phyloP scores from a whole-genome alignment of 2,329 filamentous ascomycete species.

The Xylaria sp. region DNA sequence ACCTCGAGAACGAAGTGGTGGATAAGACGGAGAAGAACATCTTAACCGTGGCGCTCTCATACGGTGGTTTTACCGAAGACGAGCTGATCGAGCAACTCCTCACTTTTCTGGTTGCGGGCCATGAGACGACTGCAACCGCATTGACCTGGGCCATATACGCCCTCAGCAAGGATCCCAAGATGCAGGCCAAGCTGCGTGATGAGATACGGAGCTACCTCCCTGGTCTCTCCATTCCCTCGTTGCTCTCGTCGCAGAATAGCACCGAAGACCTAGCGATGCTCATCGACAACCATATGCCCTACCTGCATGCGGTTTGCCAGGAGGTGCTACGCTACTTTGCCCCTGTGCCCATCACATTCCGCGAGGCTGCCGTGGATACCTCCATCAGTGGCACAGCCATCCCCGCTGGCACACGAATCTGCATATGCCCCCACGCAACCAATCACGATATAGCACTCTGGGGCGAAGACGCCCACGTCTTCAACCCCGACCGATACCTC shows the following conservation, averaged over 20 bases:
- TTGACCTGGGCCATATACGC: conserved; percentile 16
- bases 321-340: conserved; percentile 19
- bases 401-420: conserved; percentile 17
- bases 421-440: conserved; percentile 13
- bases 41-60: conserved; percentile 18
- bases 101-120: conserved; percentile 18
- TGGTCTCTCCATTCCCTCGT: conserved; percentile 1
- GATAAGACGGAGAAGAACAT: conserved; percentile 19
- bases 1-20: conserved; percentile 16
- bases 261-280: conserved; percentile 7
- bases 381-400: conserved; percentile 12
- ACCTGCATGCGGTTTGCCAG: conserved; percentile 16
- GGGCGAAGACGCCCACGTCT: conserved; percentile 17
- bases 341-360: conserved; percentile 16
- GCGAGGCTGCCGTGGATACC: conserved; percentile 17
- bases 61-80: conserved; percentile 19
- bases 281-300: conserved; percentile 19
- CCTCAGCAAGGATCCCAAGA: conserved; percentile 15
- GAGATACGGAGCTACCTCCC: conserved; percentile 18
- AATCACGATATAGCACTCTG: conserved; percentile 16
- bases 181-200: conserved; percentile 17
- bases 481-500: conserved; percentile 18
- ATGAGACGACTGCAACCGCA: conserved; percentile 18
- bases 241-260: not conserved
- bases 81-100: conserved; percentile 20